Evolutionary conservation across 108 stramenopile species (phyloP).

Genomic region (Mediolabrus comicus): DNA sequence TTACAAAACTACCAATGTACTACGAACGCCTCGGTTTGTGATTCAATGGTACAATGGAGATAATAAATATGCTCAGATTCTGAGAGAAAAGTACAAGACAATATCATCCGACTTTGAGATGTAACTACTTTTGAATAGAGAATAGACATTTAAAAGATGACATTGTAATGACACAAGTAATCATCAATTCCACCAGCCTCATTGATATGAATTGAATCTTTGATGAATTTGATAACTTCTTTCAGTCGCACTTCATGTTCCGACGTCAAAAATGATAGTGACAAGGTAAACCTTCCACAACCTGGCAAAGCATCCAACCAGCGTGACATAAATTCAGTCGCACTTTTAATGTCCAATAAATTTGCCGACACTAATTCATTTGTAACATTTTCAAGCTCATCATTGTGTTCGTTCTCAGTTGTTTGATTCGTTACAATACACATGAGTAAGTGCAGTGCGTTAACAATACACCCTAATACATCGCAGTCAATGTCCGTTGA

Average conservation of each 20-base stretch:
- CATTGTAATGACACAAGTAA: background rate
- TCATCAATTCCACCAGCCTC: background rate
- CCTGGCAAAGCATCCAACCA: constrained; percentile 22
- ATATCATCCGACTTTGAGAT: constrained; percentile 85
- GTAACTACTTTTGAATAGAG: constrained; percentile 16
- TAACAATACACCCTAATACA: constrained; percentile 25
- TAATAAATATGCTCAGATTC: constrained; percentile 38
- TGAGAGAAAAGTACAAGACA: constrained; percentile 76
- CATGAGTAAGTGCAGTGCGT: constrained; percentile 26
- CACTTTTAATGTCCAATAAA: background rate
- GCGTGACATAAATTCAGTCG: background rate
- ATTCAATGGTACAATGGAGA: constrained; percentile 79
- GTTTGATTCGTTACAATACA: background rate
- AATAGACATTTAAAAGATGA: background rate
- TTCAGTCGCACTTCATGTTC: constrained; percentile 20
- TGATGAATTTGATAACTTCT: constrained; percentile 15
- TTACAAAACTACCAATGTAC: constrained; percentile 61
- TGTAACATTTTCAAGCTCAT: background rate
- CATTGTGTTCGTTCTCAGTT: background rate
- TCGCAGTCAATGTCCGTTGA: constrained; percentile 33
- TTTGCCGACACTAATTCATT: background rate
- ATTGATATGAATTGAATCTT: background rate
- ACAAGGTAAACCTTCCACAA: constrained; percentile 35
- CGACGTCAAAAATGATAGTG: constrained; percentile 23
- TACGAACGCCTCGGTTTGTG: constrained; percentile 66